Evolutionary conservation across 2,329 filamentous ascomycete species (phyloP).

Genomic region (Venturia asperata): DNA sequence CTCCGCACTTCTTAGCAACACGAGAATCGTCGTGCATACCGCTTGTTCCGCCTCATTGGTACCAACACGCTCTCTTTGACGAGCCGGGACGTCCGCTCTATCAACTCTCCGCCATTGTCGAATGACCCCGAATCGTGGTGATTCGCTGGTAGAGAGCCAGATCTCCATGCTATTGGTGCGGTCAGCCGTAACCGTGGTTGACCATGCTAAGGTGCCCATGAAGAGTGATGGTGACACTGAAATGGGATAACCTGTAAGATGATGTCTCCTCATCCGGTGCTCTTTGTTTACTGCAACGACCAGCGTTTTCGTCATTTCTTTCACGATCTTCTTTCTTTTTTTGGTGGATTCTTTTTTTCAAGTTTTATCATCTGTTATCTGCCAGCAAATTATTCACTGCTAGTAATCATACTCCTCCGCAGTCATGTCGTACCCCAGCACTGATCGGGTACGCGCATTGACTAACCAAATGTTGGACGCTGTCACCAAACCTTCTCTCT

Average conservation of each 20-base stretch:
- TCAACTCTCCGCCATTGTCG: background rate
- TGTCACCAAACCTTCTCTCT: background rate
- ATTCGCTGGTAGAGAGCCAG: background rate
- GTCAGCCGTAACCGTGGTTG: background rate
- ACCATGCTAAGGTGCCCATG: background rate
- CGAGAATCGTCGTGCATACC: background rate
- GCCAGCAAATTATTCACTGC: background rate
- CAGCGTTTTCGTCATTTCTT: background rate
- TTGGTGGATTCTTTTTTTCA: background rate
- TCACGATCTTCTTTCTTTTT: background rate
- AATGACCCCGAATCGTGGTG: background rate
- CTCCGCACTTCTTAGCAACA: background rate
- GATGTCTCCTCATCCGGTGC: background rate
- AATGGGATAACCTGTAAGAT: background rate
- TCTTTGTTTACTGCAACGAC: background rate
- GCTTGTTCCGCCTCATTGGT: slow-evolving; percentile 4
- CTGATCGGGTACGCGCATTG: background rate
- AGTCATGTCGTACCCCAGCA: background rate
- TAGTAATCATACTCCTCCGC: background rate
- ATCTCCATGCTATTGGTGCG: slow-evolving; percentile 1
- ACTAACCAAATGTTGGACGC: background rate
- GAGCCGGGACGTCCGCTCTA: background rate
- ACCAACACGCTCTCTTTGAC: background rate
- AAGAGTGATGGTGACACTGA: background rate
- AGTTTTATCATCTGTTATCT: background rate